Evolutionary conservation across 1,284 basidiomycete genomes (phyloP).

Genomic region (Stereum hirsutum): DNA sequence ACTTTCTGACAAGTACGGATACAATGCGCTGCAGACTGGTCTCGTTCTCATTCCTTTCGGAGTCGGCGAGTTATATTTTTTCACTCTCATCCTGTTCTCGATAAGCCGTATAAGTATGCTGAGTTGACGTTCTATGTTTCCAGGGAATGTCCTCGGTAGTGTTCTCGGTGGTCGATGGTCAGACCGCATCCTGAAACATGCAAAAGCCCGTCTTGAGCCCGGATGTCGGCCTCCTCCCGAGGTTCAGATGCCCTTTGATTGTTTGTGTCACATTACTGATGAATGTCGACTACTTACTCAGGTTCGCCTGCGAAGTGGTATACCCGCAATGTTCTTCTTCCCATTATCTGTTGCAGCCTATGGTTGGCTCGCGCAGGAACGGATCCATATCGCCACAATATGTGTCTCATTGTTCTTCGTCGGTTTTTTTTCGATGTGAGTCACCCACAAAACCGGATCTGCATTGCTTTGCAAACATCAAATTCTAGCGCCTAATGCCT

Average conservation of each 20-base stretch:
- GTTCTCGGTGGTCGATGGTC: slow-evolving; percentile 73
- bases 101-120: too few species aligned
- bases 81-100: too few species aligned
- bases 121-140: too few species aligned
- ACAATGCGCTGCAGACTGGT: slow-evolving; percentile 65
- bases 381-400: slow-evolving; percentile 52
- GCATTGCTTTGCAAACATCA: not conserved
- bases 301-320: slow-evolving; percentile 70
- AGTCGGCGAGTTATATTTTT: slow-evolving; percentile 32
- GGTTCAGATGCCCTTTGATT: too few species aligned
- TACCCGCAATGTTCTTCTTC: slow-evolving; percentile 43
- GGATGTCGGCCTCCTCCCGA: too few species aligned
- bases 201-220: too few species aligned
- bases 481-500: not conserved
- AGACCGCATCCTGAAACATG: slow-evolving; percentile 48
- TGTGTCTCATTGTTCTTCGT: slow-evolving; percentile 54
- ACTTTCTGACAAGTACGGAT: slow-evolving; percentile 56
- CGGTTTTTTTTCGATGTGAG: slow-evolving; percentile 68
- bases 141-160: slow-evolving; percentile 62
- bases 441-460: too few species aligned
- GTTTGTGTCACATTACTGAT: too few species aligned
- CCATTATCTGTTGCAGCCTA: slow-evolving; percentile 59
- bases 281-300: too few species aligned
- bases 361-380: slow-evolving; percentile 67
- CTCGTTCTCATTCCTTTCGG: slow-evolving; percentile 72